Evolutionary conservation across 768 basidiomycete genomes (phyloP).

Genomic region (Ramaria sp.): DNA sequence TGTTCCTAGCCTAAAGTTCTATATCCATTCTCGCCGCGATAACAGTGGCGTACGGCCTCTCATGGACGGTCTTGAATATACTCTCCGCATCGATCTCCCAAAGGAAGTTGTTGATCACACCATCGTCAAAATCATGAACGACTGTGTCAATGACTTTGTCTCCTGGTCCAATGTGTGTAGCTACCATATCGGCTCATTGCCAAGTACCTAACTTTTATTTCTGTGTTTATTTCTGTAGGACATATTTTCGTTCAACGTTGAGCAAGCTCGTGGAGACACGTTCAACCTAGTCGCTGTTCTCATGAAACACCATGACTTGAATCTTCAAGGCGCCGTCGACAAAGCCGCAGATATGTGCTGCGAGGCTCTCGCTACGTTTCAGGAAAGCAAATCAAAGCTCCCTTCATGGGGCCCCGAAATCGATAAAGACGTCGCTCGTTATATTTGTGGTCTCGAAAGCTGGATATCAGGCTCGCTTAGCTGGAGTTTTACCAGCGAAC

Average conservation of each 20-base stretch:
- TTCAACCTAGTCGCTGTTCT: constrained; percentile 33
- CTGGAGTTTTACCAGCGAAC: constrained; percentile 60
- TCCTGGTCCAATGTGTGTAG: constrained; percentile 32
- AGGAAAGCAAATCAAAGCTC: constrained; percentile 20
- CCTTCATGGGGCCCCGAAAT: constrained; percentile 43
- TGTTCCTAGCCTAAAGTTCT: constrained; percentile 39
- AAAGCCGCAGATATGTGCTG: constrained; percentile 12
- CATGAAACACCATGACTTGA: constrained; percentile 26
- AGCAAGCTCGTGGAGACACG: constrained; percentile 29
- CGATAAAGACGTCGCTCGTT: constrained; percentile 33
- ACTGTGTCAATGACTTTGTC: constrained; percentile 40
- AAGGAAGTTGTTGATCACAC: constrained; percentile 43
- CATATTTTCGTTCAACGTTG: constrained; percentile 29
- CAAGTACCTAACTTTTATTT: too few species aligned
- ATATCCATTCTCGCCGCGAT: constrained; percentile 40
- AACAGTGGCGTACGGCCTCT: constrained; percentile 42
- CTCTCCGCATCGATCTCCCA: constrained; percentile 37
- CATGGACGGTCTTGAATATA: constrained; percentile 45
- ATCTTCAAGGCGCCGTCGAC: constrained; percentile 27
- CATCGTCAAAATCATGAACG: constrained; percentile 31
- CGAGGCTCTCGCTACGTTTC: too few species aligned
- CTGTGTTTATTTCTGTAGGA: constrained; percentile 20
- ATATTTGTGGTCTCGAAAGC: constrained; percentile 52
- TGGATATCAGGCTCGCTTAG: constrained; percentile 67
- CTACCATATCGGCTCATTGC: neutral